A percentile compares a stretch with the other conserved stretches of the same genome.
Conservation (phyloP, 257 asterid genomes). For the Solanum chmielewskii region DNA sequence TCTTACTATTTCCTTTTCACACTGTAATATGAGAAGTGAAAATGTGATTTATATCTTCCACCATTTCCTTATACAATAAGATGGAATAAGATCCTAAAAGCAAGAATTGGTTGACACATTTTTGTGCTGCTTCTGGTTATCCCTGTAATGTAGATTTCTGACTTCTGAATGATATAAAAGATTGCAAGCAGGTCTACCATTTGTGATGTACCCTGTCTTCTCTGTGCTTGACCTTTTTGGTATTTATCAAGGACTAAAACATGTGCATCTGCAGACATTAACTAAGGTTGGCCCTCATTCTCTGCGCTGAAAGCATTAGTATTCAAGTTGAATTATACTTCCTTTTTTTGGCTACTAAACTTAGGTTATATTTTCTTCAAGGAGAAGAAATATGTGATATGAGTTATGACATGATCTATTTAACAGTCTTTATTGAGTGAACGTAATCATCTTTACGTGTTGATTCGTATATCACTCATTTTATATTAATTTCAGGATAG, state of each 20-base stretch:
- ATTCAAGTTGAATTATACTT: not conserved
- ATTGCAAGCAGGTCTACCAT: conserved; percentile 71
- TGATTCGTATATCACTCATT: not conserved
- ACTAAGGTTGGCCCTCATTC: conserved; percentile 58
- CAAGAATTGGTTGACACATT: not conserved
- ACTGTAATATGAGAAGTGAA: not conserved
- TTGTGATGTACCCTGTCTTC: conserved; percentile 71
- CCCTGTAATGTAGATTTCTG: conserved; percentile 10
- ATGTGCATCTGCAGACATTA: conserved; percentile 89
- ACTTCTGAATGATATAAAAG: conserved; percentile 28
- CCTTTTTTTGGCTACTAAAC: not conserved
- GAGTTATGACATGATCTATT: not conserved
- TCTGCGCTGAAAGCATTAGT: not conserved
- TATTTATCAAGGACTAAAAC: conserved; percentile 83
- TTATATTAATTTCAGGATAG: conserved; percentile 48
- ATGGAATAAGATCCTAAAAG: not conserved
- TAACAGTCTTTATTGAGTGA: not conserved
- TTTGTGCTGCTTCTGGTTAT: not conserved
- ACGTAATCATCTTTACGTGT: not conserved
- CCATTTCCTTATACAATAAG: not conserved
- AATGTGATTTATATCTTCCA: not conserved
- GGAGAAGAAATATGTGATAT: not conserved
- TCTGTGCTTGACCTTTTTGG: conserved; percentile 71
- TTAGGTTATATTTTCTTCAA: not conserved
- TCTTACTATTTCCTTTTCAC: not conserved